Base-by-base conservation (phyloP, 1,139 yeast species). In the Lodderomyces elongisporus region DNA sequence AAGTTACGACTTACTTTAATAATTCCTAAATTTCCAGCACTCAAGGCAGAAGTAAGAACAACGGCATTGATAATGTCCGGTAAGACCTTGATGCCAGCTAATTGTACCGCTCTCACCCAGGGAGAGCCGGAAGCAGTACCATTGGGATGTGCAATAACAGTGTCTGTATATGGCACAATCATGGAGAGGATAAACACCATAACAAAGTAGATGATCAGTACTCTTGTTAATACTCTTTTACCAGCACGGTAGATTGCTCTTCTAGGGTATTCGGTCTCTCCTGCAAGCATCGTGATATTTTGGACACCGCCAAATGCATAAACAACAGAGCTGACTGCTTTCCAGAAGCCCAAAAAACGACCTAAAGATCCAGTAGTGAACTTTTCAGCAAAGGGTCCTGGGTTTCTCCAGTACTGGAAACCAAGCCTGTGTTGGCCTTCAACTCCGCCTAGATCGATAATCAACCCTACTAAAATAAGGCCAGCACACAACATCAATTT, bases 1-100 rank as follows among this genome's bases (percentile, higher is more conserved):
- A 79, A 60, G 12, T 79, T 74, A 66, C 91, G 71, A 10, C 88
- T 72, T 14, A 83, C 79, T 38, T 82, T 78, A 56, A 80, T 82
- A 41, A 80, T 61, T 56, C 78, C 85, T 0, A 88, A 79, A 57
- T 81, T 82, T 32, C 83, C 79, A 7, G 89, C 84, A 10, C 85
- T 77, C 42, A 80, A 71, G 36, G 84, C 83, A 37, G 83, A 79
- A 7, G 81, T 60, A 51, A 83, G 58, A 37, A 83, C 77, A 44
- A 76, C 76, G 2, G 79, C 89, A 49, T 83, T 83, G 45, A 83
- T 66, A 33, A 83, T 66, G 47, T 79, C 81, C 41, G 82, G 78
- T 43, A 82, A 60, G 1, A 70, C 81, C 0, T 59, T 60, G 40
- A 81, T 79, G 4, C 76, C 70, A 4, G 88, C 83, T 45, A 77